Conservation (phyloP, 129 eudicot genomes). For the Dittrichia graveolens region DNA sequence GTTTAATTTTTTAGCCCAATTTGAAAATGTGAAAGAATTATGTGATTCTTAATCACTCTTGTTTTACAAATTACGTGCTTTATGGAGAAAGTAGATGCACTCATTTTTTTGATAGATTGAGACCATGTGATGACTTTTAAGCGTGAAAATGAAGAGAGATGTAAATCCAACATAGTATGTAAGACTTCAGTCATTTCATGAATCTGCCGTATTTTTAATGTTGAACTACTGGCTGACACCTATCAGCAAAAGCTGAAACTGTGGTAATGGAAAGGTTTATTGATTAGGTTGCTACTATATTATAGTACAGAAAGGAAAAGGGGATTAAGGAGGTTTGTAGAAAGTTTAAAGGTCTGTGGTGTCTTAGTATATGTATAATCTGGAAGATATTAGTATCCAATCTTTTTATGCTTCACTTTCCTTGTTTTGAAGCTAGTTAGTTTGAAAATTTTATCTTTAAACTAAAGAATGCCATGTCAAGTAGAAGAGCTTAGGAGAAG, state of each 20-base stretch:
- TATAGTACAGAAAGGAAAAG: not conserved
- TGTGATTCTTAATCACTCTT: too few species aligned
- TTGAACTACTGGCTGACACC: not conserved
- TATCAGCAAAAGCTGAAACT: not conserved
- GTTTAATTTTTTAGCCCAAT: too few species aligned
- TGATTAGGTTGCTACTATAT: not conserved
- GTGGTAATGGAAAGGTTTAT: not conserved
- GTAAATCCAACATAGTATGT: too few species aligned
- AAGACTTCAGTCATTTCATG: not conserved
- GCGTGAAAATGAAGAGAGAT: too few species aligned
- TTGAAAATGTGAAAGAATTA: too few species aligned
- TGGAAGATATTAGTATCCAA: not conserved
- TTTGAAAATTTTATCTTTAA: not conserved
- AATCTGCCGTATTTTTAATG: not conserved
- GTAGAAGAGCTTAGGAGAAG: not conserved
- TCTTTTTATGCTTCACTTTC: not conserved
- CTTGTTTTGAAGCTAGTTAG: not conserved
- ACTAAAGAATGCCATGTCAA: not conserved
- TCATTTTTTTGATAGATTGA: too few species aligned
- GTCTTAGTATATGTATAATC: not conserved
- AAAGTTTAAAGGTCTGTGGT: conserved; percentile 1
- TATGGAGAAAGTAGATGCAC: too few species aligned
- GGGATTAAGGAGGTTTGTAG: not conserved
- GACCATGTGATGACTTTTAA: too few species aligned
- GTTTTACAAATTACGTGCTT: too few species aligned